Evolutionary conservation across 768 basidiomycete species (phyloP).

Genomic region (Termitomyces sp.): DNA sequence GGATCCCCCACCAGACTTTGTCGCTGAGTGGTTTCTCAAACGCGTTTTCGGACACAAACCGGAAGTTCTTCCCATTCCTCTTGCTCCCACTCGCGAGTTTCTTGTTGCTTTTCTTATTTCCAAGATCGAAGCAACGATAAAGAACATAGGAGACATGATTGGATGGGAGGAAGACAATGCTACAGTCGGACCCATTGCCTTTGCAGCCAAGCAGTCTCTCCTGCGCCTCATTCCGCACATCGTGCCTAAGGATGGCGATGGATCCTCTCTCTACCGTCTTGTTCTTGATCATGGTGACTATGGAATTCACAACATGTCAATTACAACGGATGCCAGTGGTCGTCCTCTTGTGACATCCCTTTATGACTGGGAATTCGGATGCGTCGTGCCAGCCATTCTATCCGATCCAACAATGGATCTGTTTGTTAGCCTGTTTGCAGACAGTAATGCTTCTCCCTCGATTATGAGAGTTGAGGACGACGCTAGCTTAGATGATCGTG

Average conservation of each 20-base stretch:
- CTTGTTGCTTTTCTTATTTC: not conserved
- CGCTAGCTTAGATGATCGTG: not conserved
- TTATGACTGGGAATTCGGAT: not conserved
- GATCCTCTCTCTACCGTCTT: not conserved
- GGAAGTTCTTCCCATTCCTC: not conserved
- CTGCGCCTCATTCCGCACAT: not conserved
- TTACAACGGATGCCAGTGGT: not conserved
- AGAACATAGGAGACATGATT: not conserved
- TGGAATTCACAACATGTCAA: not conserved
- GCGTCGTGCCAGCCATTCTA: not conserved
- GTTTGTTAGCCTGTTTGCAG: not conserved
- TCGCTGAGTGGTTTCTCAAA: not conserved
- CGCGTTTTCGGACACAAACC: not conserved
- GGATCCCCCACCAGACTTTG: not conserved
- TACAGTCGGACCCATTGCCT: not conserved
- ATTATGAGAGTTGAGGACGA: not conserved
- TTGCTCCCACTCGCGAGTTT: conserved; percentile 1
- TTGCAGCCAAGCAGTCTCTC: not conserved
- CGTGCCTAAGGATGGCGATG: not conserved
- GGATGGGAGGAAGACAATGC: not conserved
- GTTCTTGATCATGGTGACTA: not conserved
- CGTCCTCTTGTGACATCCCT: not conserved
- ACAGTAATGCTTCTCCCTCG: not conserved
- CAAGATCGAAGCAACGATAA: not conserved
- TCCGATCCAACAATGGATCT: not conserved